A percentile compares a stretch with the other conserved stretches of the same genome.
Evolutionary conservation across 306 rosid species (phyloP).

Genomic region (Adenanthera pavonina): DNA sequence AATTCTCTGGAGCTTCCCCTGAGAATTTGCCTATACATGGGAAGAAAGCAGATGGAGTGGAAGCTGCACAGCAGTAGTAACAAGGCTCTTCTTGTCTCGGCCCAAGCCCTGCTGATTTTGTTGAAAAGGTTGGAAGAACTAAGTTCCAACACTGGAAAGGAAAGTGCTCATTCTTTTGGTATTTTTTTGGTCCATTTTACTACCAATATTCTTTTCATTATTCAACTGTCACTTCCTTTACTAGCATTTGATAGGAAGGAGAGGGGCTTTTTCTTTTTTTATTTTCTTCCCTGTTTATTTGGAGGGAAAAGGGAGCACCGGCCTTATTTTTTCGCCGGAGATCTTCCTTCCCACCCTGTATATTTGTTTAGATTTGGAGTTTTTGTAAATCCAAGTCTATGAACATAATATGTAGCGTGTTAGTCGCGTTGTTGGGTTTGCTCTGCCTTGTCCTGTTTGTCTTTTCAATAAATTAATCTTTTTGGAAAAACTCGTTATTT

Average conservation of each 20-base stretch:
- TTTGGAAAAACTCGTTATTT: background rate
- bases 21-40: conserved; percentile 1
- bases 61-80: conserved; percentile 43
- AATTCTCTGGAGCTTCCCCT: conserved; percentile 4
- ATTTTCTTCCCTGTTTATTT: conserved; percentile 27
- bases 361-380: conserved; percentile 53
- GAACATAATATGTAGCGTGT: conserved; percentile 42
- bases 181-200: conserved; percentile 38
- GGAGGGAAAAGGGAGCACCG: conserved; percentile 54
- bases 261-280: conserved; percentile 25
- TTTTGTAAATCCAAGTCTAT: conserved; percentile 58
- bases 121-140: conserved; percentile 43
- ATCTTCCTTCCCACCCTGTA: conserved; percentile 50
- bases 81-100: conserved; percentile 40
- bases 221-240: conserved; percentile 43
- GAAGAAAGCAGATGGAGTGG: conserved; percentile 41
- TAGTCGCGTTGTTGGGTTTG: conserved; percentile 21
- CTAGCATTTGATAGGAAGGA: conserved; percentile 38
- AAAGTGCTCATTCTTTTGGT: conserved; percentile 46
- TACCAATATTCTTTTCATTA: conserved; percentile 54
- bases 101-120: conserved; percentile 57
- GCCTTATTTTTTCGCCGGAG: conserved; percentile 52
- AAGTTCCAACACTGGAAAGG: conserved; percentile 40
- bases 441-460: background rate
- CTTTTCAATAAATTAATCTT: background rate